phyloP scores from a whole-genome alignment of 1,284 basidiomycete genomes.

The Anthracocystis panici-leucophaei region DNA sequence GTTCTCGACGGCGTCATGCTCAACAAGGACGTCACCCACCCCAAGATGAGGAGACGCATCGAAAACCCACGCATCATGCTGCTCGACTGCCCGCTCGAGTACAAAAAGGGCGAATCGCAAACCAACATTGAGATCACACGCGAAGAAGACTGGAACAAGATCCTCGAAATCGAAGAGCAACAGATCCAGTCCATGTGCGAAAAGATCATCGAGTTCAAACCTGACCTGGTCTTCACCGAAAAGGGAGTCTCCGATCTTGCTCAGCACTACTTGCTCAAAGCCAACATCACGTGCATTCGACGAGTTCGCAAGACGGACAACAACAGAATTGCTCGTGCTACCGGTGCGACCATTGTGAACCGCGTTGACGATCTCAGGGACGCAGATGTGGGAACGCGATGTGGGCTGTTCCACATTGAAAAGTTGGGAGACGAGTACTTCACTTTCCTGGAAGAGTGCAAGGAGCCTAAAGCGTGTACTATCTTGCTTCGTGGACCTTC shows the following conservation, averaged over 20 bases:
- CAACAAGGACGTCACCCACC: slow-evolving; percentile 99
- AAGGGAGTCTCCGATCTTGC: slow-evolving; percentile 95
- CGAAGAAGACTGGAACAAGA: slow-evolving; percentile 91
- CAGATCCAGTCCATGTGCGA: slow-evolving; percentile 91
- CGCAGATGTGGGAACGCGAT: slow-evolving; percentile 88
- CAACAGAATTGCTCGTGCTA: slow-evolving; percentile 95
- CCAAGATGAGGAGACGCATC: slow-evolving; percentile 93
- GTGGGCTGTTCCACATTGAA: slow-evolving; percentile 94
- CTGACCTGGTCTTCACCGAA: slow-evolving; percentile 94
- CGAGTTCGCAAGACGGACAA: slow-evolving; percentile 98
- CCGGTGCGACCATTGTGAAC: slow-evolving; percentile 96
- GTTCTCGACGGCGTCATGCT: slow-evolving; percentile 94
- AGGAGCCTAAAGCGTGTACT: slow-evolving; percentile 95
- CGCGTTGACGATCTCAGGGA: slow-evolving; percentile 94
- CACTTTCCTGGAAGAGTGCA: slow-evolving; percentile 93
- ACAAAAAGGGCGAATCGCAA: slow-evolving; percentile 98
- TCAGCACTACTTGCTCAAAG: slow-evolving; percentile 89
- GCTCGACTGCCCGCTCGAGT: slow-evolving; percentile 95
- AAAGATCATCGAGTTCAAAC: slow-evolving; percentile 91
- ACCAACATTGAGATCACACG: slow-evolving; percentile 98
- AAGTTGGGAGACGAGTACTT: slow-evolving; percentile 99
- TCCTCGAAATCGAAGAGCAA: slow-evolving; percentile 96
- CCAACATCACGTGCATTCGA: slow-evolving; percentile 90
- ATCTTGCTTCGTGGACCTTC: slow-evolving; percentile 97
- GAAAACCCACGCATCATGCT: slow-evolving; percentile 89